Base-by-base conservation (phyloP, 768 basidiomycete species). In the Tylopilus sp. region DNA sequence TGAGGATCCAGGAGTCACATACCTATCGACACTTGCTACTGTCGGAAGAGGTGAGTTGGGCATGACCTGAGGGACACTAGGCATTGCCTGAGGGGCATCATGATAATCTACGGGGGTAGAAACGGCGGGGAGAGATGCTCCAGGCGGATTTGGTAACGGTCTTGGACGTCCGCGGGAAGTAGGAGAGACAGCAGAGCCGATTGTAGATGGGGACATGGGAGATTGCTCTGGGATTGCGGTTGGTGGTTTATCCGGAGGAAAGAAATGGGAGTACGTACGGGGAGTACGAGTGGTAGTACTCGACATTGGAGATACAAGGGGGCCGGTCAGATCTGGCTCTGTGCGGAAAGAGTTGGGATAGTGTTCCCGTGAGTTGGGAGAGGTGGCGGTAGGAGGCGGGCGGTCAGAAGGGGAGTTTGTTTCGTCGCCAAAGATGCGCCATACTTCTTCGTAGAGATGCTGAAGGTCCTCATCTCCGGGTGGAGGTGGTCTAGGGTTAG, bases 401-500 rank as follows among this genome's bases (percentile, higher is more conserved):
- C 61, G 68, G 48, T 69, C 64, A 35, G 67, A 55, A 25, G 70
- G 67, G 0, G 76, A 68, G 5, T 56, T 0, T 3, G 67, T 30
- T 58, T 78, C 77, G 45, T 85, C 82, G 26, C 75, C 69, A 59
- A 86, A 89, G 25, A 79, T 80, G 40, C 79, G 80, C 73, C 84
- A 83, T 20, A 89, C 86, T 65, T 87, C 83, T 56, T 88, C 79
- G 67, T 88, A 90, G 40, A 90, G 77, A 50, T 78, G 75, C 58
- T 87, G 83, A 5, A 89, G 76, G 62, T 88, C 86, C 59, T 82
- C 81, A 55, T 88, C 87, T 35, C 79, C 79, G 4, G 83, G 80
- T 7, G 73, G 72, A 15, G 68, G 67, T 25, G 67, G 64, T 55
- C 61, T 73, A 53, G 61, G 52, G 55, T 69, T 65, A 38, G 69